Evolutionary conservation across 257 asterid species (phyloP).

Genomic region (Ophiorrhiza pumila): DNA sequence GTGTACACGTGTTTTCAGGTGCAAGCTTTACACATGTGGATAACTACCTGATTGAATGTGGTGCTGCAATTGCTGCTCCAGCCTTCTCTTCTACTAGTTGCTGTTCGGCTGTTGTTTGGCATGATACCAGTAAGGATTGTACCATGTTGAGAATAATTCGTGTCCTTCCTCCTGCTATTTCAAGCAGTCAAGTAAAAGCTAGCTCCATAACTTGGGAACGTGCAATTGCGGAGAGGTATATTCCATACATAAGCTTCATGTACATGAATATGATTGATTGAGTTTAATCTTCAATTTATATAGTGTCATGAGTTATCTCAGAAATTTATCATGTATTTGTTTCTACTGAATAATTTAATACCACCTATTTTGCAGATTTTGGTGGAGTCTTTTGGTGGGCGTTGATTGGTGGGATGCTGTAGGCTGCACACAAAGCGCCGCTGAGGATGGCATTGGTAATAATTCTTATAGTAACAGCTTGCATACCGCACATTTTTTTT

Average conservation of each 20-base stretch:
- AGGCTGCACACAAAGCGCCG: conserved; percentile 99
- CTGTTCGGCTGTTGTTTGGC: conserved; percentile 99
- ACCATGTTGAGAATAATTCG: conserved; percentile 80
- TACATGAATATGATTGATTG: not conserved
- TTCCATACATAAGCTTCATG: conserved; percentile 13
- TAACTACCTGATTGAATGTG: conserved; percentile 81
- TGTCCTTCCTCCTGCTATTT: conserved; percentile 88
- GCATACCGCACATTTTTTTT: not conserved
- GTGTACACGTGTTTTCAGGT: conserved; percentile 83
- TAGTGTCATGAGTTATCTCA: not conserved
- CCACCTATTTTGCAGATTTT: conserved; percentile 57
- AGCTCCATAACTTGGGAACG: conserved; percentile 95
- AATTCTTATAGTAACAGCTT: conserved; percentile 6
- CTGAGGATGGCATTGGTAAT: conserved; percentile 98
- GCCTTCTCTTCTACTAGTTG: conserved; percentile 99
- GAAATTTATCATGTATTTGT: not conserved
- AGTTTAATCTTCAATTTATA: not conserved
- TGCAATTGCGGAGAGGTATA: conserved; percentile 98
- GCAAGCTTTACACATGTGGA: conserved; percentile 66
- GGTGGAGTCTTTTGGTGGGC: conserved; percentile 99
- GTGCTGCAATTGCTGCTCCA: conserved; percentile 90
- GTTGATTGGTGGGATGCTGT: conserved; percentile 99
- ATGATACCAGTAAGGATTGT: conserved; percentile 73
- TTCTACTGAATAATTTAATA: conserved; percentile 5
- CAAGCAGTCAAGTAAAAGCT: conserved; percentile 67